Percentiles rank a stretch among this genome's conserved stretches.
phyloP scores from a whole-genome alignment of 331 rosid species.

The Spiraea crenata region DNA sequence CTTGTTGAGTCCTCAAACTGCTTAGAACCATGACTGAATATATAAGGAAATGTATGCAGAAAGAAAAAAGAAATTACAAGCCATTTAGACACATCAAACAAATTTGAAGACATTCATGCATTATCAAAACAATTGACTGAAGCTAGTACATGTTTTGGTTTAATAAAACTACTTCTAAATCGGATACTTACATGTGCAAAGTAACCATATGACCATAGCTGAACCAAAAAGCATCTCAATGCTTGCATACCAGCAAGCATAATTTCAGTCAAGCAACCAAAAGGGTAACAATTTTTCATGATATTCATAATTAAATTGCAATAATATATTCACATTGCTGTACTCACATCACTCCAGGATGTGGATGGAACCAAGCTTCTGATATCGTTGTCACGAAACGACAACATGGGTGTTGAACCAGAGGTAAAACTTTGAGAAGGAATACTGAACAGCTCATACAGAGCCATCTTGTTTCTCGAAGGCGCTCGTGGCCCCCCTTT shows the following conservation, averaged over 20 bases:
- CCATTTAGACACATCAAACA: neutral
- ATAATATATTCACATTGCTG: neutral
- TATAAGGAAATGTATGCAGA: neutral
- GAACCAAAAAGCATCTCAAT: constrained; percentile 4
- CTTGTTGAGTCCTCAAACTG: neutral
- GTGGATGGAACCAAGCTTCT: constrained; percentile 30
- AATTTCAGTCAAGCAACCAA: neutral
- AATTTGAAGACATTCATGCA: neutral
- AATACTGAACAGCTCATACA: constrained; percentile 52
- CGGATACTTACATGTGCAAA: too few relatives aligned
- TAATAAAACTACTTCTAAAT: too few relatives aligned
- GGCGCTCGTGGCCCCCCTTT: constrained; percentile 75
- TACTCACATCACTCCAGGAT: constrained; percentile 48
- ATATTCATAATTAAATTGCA: neutral
- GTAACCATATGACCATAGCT: neutral
- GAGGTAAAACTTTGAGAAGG: constrained; percentile 49
- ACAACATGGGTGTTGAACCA: constrained; percentile 52
- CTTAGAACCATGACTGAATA: neutral
- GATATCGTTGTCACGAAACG: constrained; percentile 29
- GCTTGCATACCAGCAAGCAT: neutral
- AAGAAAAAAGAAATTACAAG: neutral
- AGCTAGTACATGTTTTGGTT: too few relatives aligned
- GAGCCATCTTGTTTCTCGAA: constrained; percentile 86
- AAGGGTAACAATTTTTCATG: neutral
- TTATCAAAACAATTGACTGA: neutral